Conservation (phyloP, 306 rosid species). For the Glycine soja region DNA sequence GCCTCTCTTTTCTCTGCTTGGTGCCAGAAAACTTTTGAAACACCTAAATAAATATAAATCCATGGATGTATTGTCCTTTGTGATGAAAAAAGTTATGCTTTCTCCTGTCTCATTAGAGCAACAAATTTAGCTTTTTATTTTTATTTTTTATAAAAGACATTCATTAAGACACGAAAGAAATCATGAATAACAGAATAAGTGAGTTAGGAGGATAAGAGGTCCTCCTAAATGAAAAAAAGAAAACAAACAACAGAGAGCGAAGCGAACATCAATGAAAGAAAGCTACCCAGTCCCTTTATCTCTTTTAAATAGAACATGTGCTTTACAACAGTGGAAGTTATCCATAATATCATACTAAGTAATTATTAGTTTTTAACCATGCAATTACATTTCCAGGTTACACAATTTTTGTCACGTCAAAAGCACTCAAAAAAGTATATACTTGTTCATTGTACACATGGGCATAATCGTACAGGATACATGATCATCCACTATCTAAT, state of each 20-base stretch:
- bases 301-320: neutral
- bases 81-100: neutral
- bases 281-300: neutral
- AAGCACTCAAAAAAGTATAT: conserved; percentile 87
- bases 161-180: neutral
- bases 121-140: neutral
- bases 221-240: neutral
- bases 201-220: neutral
- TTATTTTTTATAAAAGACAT: neutral
- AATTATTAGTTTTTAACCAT: conserved; percentile 33
- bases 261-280: neutral
- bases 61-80: neutral
- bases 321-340: neutral
- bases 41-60: neutral
- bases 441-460: conserved; percentile 98
- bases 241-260: neutral
- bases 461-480: conserved; percentile 98
- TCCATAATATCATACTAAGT: neutral
- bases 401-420: conserved; percentile 81
- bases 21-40: neutral
- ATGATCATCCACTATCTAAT: conserved; percentile 92
- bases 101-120: conserved; percentile 1
- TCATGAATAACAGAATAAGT: neutral
- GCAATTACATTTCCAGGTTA: conserved; percentile 66
- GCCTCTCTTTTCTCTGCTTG: neutral